Evolutionary conservation across 2,329 filamentous ascomycete species (phyloP).

Genomic region (Blumeriella jaapii): DNA sequence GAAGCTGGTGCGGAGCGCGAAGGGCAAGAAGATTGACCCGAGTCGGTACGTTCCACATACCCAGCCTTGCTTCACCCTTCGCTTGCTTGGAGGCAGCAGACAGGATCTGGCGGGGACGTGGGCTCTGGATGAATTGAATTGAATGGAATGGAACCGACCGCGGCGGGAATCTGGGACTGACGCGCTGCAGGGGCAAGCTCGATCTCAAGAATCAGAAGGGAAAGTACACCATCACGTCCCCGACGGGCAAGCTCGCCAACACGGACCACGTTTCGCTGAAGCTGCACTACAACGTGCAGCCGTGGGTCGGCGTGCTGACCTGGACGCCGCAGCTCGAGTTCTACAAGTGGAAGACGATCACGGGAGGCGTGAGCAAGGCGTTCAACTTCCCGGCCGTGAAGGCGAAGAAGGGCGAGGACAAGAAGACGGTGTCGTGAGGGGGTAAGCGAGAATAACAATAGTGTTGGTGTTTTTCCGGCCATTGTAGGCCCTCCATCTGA

Average conservation of each 20-base stretch:
- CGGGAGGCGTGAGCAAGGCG: slow-evolving; percentile 49
- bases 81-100: neutral
- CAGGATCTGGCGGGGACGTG: neutral
- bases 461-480: too few relatives aligned
- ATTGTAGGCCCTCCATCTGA: too few relatives aligned
- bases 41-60: slow-evolving; percentile 16
- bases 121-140: slow-evolving; percentile 3
- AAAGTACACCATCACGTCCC: slow-evolving; percentile 96
- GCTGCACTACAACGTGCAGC: slow-evolving; percentile 93
- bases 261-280: slow-evolving; percentile 63
- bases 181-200: slow-evolving; percentile 58
- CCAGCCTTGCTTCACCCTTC: neutral
- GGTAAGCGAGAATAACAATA: too few relatives aligned
- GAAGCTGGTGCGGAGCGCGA: slow-evolving; percentile 48
- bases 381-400: slow-evolving; percentile 59
- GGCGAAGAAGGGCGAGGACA: slow-evolving; percentile 33
- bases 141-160: too few relatives aligned
- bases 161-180: too few relatives aligned
- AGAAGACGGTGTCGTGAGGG: neutral
- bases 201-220: slow-evolving; percentile 74
- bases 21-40: slow-evolving; percentile 46
- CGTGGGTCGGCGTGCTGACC: slow-evolving; percentile 80
- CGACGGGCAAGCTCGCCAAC: slow-evolving; percentile 65
- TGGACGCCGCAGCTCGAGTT: slow-evolving; percentile 55
- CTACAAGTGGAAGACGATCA: slow-evolving; percentile 53